Base-by-base conservation (phyloP, 352 stramenopile species). In the Phytophthora crassamura region DNA sequence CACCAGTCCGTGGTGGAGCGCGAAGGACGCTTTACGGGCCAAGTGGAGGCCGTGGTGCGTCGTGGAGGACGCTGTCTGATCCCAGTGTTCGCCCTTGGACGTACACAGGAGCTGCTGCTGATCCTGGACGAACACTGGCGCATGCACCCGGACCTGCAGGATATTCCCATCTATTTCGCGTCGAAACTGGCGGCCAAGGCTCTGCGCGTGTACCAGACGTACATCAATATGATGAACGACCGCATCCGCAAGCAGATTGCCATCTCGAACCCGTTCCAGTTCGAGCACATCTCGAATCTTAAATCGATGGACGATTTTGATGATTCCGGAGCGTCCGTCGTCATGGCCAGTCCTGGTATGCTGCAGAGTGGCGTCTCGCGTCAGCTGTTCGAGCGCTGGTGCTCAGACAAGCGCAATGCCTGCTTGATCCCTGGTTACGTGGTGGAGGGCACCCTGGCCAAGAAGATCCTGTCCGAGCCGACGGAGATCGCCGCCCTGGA, bases 201-300 rank as follows among this genome's bases (percentile, higher is more conserved):
- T 5, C 76, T 99, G 64, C 86, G 98, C 34, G 96, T 99, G 18
- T 99, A 99, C 86, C 96, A 99, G 74, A 99, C 97, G 15, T 99
- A 99, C 78, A 98, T 99, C 55, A 99, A 99, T 74, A 99, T 99
- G 96, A 99, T 99, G 98, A 99, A 99, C 81, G 90, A 97, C 7
- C 88, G 98, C 57, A 99, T 97, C 43, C 87, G 90, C 46, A 96
- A 97, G 69, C 96, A 99, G 76, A 99, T 99, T 80, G 96, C 98
- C 50, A 93, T 99, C 38, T 96, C 88, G 42, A 99, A 99, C 77
- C 97, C 97, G 18, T 99, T 99, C 74, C 86, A 95, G 40, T 99
- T 99, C 68, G 80, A 96, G 33, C 91, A 98, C 72, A 99, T 99
- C 64, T 96, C 93, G 38, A 99, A 99, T 70, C 74, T 99, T 12